Evolutionary conservation across 345 rosid species (phyloP).

Genomic region (Hevea brasiliensis): DNA sequence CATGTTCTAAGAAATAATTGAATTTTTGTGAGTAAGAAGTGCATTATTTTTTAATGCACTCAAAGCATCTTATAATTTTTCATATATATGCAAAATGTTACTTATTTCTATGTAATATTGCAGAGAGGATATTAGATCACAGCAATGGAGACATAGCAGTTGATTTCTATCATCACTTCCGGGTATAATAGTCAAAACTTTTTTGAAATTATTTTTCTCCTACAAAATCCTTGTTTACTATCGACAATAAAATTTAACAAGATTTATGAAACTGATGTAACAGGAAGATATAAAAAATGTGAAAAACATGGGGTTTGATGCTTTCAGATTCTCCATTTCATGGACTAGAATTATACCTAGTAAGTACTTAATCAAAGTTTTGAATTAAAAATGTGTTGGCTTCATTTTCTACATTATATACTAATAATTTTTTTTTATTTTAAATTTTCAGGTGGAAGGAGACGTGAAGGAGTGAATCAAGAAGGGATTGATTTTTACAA

Average conservation of each 20-base stretch:
- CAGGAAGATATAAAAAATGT: neutral
- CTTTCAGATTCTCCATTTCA: conserved; percentile 16
- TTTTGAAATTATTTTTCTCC: too few relatives aligned
- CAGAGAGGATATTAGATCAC: conserved; percentile 42
- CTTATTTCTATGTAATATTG: conserved; percentile 1
- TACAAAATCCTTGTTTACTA: too few relatives aligned
- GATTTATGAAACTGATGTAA: neutral
- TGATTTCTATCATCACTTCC: conserved; percentile 48
- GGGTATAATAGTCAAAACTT: conserved; percentile 28
- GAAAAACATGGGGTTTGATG: conserved; percentile 7
- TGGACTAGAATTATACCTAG: conserved; percentile 13
- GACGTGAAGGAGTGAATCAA: neutral
- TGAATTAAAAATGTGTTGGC: too few relatives aligned
- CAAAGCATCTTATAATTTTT: too few relatives aligned
- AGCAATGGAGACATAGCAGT: conserved; percentile 44
- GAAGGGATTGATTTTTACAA: conserved; percentile 11
- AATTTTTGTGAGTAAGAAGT: too few relatives aligned
- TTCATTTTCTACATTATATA: too few relatives aligned
- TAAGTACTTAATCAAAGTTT: neutral
- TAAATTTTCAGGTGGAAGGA: conserved; percentile 5
- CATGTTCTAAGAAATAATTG: too few relatives aligned
- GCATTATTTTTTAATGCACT: too few relatives aligned
- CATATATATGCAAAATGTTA: neutral
- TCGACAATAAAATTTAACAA: neutral
- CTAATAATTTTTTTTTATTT: neutral